phyloP scores from a whole-genome alignment of 345 rosid genomes.

The Gossypium australe region DNA sequence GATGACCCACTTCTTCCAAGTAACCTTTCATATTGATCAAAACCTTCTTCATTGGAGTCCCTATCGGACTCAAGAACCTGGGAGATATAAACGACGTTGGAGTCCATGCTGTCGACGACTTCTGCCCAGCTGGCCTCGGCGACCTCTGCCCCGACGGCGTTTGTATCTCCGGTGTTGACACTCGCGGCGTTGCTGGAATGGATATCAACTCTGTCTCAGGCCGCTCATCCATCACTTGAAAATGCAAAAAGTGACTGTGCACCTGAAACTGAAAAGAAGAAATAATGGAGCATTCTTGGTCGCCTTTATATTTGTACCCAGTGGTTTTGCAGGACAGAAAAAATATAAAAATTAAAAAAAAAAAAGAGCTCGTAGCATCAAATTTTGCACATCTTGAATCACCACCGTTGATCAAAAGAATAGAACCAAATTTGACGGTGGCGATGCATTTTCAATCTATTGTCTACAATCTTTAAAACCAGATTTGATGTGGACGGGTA shows the following conservation, averaged over 20 bases:
- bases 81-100: conserved; percentile 97
- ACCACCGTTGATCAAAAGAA: conserved; percentile 23
- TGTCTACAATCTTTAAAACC: not conserved
- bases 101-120: conserved; percentile 84
- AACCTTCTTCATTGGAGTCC: conserved; percentile 98
- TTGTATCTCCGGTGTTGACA: conserved; percentile 86
- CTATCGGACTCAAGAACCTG: conserved; percentile 86
- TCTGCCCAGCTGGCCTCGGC: conserved; percentile 69
- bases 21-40: conserved; percentile 89
- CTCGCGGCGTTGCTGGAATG: conserved; percentile 92
- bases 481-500: conserved; percentile 24
- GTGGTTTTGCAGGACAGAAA: conserved; percentile 2
- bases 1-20: conserved; percentile 88
- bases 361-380: conserved; percentile 14
- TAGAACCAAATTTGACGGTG: not conserved
- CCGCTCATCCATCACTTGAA: conserved; percentile 69
- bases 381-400: conserved; percentile 28
- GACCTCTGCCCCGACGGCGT: conserved; percentile 97
- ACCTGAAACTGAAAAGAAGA: not conserved
- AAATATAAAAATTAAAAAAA: not conserved
- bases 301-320: not conserved
- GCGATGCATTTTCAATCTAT: not conserved
- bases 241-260: not conserved
- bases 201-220: conserved; percentile 98
- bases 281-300: conserved; percentile 14